Conservation (phyloP, 2,329 filamentous ascomycete species). For the Xylaria sp. region DNA sequence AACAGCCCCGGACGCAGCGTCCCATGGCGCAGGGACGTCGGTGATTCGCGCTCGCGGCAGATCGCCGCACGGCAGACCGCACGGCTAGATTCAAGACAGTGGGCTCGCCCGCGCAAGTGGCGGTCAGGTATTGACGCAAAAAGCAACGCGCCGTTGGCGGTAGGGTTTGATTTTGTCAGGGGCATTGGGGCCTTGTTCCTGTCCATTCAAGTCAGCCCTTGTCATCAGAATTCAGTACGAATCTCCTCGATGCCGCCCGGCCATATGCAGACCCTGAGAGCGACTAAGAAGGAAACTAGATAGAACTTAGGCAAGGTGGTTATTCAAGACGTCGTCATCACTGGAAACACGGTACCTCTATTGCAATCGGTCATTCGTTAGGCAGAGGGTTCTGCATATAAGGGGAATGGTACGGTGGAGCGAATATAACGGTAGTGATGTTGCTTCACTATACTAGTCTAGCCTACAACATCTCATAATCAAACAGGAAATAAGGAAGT, state of each 20-base stretch:
- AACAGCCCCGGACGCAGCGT: conserved; percentile 13
- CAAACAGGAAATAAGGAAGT: not conserved
- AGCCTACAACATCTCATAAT: not conserved
- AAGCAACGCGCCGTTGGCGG: not conserved
- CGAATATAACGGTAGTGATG: not conserved
- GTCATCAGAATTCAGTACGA: not conserved
- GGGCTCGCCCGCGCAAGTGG: not conserved
- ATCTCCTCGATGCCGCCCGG: not conserved
- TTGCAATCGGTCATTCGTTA: too few relatives aligned
- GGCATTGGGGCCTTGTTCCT: not conserved
- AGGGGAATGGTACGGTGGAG: not conserved
- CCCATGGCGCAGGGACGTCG: conserved; percentile 1
- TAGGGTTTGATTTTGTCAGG: not conserved
- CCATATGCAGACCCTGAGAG: not conserved
- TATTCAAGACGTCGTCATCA: too few relatives aligned
- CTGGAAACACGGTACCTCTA: too few relatives aligned
- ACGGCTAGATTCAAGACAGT: not conserved
- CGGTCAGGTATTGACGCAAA: not conserved
- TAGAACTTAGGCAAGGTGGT: too few relatives aligned
- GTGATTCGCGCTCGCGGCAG: not conserved
- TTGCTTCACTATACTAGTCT: not conserved
- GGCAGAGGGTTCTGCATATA: not conserved
- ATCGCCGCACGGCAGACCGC: conserved; percentile 2
- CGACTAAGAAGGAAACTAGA: too few relatives aligned
- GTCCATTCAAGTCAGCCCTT: not conserved